Conservation (phyloP, 371 early-diverging fungal species). For the Rhizomucor miehei region DNA sequence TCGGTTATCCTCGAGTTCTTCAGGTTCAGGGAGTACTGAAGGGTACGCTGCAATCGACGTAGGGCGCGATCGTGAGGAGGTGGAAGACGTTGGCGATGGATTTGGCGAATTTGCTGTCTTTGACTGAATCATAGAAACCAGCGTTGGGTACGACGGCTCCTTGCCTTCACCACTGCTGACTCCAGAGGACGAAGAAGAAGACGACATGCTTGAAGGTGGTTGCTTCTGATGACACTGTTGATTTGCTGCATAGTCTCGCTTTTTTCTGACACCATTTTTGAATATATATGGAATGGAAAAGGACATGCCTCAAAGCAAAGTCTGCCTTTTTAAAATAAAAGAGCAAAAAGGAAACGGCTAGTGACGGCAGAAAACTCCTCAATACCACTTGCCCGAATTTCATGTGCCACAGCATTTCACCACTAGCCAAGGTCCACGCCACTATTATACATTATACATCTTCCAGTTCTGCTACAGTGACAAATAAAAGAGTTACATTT, state of each 20-base stretch:
- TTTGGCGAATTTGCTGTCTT: slow-evolving; percentile 13
- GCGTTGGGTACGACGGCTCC: slow-evolving; percentile 23
- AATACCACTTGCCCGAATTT: too few relatives aligned
- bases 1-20: slow-evolving; percentile 50
- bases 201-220: background rate
- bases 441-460: too few relatives aligned
- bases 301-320: slow-evolving; percentile 11
- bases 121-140: slow-evolving; percentile 33
- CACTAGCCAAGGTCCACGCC: too few relatives aligned
- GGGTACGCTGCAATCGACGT: slow-evolving; percentile 7
- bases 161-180: slow-evolving; percentile 8
- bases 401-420: too few relatives aligned
- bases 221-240: slow-evolving; percentile 1
- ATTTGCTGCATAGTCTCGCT: slow-evolving; percentile 12
- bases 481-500: too few relatives aligned
- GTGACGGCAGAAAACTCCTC: background rate
- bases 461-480: too few relatives aligned
- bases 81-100: slow-evolving; percentile 20
- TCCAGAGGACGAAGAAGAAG: slow-evolving; percentile 3
- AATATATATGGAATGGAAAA: slow-evolving; percentile 32
- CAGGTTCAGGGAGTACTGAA: slow-evolving; percentile 20
- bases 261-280: slow-evolving; percentile 30
- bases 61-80: slow-evolving; percentile 19
- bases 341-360: slow-evolving; percentile 6
- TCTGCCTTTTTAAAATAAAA: background rate